Conservation (phyloP, 208 protist genomes). For the Trichomonas tenax region DNA sequence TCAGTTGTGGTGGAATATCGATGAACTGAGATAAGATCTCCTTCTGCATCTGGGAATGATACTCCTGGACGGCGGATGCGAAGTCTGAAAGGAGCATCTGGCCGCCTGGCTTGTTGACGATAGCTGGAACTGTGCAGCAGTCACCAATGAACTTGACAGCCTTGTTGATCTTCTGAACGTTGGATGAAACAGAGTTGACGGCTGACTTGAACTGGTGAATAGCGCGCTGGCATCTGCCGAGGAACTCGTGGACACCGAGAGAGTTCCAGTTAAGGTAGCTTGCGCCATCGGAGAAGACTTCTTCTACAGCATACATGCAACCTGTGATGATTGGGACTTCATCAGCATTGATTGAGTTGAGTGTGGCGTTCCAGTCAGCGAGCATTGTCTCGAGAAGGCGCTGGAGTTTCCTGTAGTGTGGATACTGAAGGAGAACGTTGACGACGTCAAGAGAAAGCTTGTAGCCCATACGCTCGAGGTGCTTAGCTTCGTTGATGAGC, state of each 20-base stretch:
- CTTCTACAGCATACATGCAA: not conserved
- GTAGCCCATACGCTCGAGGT: slow-evolving; percentile 21
- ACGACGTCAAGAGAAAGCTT: not conserved
- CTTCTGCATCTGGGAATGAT: slow-evolving; percentile 16
- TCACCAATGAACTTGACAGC: slow-evolving; percentile 56
- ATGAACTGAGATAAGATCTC: slow-evolving; percentile 11
- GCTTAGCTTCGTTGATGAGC: slow-evolving; percentile 3
- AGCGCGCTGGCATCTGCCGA: slow-evolving; percentile 62
- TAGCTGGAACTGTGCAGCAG: slow-evolving; percentile 33
- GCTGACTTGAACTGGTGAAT: slow-evolving; percentile 71
- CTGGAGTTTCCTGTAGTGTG: not conserved
- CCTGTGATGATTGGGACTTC: not conserved
- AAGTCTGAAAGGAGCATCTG: not conserved
- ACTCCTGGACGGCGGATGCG: not conserved
- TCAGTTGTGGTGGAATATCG: slow-evolving; percentile 13
- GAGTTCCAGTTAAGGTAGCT: slow-evolving; percentile 91
- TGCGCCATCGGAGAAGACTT: slow-evolving; percentile 67
- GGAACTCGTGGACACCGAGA: slow-evolving; percentile 82
- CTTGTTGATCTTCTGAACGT: slow-evolving; percentile 78
- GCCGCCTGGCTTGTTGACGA: slow-evolving; percentile 25
- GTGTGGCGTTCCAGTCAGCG: not conserved
- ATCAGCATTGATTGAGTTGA: not conserved
- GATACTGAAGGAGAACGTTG: slow-evolving; percentile 16
- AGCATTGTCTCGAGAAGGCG: not conserved
- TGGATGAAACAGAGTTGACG: slow-evolving; percentile 63